These are phyloP conservation scores for Corymbia maculata DNA, from an alignment of 345 rosid genomes.

Conservation along the genomic window DNA sequence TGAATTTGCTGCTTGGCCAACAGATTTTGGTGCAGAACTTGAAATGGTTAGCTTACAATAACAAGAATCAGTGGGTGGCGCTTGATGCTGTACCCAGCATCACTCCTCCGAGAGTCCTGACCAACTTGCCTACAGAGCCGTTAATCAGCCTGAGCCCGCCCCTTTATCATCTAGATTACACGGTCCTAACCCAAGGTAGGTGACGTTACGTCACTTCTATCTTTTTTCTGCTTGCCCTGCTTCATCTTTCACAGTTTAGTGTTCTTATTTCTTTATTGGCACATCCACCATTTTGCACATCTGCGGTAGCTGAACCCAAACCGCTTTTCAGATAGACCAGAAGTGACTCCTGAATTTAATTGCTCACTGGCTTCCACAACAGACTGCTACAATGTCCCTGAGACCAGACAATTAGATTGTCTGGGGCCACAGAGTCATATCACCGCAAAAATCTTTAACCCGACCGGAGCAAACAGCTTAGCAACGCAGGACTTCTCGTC, in stretches of 20 bases:
- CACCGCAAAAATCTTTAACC: not conserved
- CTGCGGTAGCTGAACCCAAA: not conserved
- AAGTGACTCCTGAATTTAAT: not conserved
- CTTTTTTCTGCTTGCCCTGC: not conserved
- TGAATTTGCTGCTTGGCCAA: not conserved
- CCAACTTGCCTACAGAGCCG: not conserved
- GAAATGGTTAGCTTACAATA: not conserved
- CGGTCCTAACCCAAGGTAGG: conserved; percentile 16
- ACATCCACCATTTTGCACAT: not conserved
- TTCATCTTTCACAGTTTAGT: not conserved
- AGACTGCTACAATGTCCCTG: not conserved
- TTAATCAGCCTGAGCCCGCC: not conserved
- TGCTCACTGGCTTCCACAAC: not conserved
- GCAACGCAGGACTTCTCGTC: not conserved
- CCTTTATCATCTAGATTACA: not conserved
- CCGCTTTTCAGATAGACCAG: not conserved
- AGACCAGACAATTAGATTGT: not conserved
- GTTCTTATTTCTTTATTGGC: not conserved
- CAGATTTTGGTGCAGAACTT: not conserved
- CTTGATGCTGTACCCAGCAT: not conserved
- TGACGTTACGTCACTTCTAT: not conserved
- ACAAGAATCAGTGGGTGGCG: not conserved
- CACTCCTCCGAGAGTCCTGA: not conserved
- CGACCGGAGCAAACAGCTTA: not conserved
- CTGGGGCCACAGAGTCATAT: not conserved